phyloP scores from a whole-genome alignment of 163 green algal species.

The Volvox carteri region DNA sequence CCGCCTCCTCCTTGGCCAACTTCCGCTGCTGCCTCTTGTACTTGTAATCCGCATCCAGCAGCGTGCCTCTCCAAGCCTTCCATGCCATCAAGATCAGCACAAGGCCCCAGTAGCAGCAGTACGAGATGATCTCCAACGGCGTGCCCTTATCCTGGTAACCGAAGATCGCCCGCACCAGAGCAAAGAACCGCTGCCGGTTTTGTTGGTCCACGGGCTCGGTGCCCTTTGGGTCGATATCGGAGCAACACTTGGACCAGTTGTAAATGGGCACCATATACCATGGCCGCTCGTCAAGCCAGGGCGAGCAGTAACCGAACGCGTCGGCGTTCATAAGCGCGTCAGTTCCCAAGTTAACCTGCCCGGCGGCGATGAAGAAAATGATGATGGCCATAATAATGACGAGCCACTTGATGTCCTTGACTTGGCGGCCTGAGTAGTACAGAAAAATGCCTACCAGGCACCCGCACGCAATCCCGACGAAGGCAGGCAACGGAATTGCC shows the following conservation, averaged over 20 bases:
- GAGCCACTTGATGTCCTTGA: slow-evolving; percentile 77
- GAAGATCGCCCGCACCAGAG: slow-evolving; percentile 64
- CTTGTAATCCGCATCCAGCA: slow-evolving; percentile 76
- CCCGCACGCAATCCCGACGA: slow-evolving; percentile 67
- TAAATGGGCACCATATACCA: slow-evolving; percentile 65
- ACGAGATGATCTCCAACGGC: slow-evolving; percentile 65
- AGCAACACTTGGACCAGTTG: slow-evolving; percentile 65
- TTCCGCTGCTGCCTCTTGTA: slow-evolving; percentile 40
- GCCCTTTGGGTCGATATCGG: slow-evolving; percentile 60
- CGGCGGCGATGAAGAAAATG: slow-evolving; percentile 78
- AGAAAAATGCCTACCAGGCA: slow-evolving; percentile 67
- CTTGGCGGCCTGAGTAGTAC: slow-evolving; percentile 67
- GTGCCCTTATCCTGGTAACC: slow-evolving; percentile 62
- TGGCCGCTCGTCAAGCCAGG: slow-evolving; percentile 58
- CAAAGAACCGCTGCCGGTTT: slow-evolving; percentile 65
- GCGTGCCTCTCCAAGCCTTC: slow-evolving; percentile 65
- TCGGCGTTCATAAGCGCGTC: slow-evolving; percentile 49
- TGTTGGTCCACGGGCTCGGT: slow-evolving; percentile 64
- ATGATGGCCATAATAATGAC: slow-evolving; percentile 68
- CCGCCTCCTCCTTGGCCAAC: slow-evolving; percentile 20
- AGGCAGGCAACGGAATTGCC: slow-evolving; percentile 64
- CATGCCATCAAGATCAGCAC: slow-evolving; percentile 51
- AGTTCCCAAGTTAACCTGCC: slow-evolving; percentile 55
- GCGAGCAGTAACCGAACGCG: slow-evolving; percentile 39
- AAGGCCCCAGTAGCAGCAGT: slow-evolving; percentile 70